Percentiles rank a stretch among this genome's conserved stretches.
Conservation (phyloP, 257 asterid species). For the Solanum phureja region DNA sequence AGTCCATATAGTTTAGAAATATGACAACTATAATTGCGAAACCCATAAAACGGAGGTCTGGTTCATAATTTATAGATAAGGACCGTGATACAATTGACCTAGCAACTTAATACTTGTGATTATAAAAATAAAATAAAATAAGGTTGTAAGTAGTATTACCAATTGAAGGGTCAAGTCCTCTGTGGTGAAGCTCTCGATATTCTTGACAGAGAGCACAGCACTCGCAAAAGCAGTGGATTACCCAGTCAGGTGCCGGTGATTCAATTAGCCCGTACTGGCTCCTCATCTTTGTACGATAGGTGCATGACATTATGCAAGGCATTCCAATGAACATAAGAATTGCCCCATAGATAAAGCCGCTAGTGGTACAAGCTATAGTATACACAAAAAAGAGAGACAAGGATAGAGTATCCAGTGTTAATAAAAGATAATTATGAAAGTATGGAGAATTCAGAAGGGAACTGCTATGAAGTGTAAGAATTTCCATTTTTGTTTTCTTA, state of each 20-base stretch:
- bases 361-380: constrained; percentile 44
- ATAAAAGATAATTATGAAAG: background rate
- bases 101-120: background rate
- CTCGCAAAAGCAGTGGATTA: constrained; percentile 55
- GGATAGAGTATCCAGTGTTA: background rate
- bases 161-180: constrained; percentile 53
- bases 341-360: constrained; percentile 35
- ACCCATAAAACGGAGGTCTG: background rate
- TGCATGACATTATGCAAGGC: constrained; percentile 61
- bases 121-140: background rate
- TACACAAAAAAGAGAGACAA: background rate
- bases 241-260: constrained; percentile 47
- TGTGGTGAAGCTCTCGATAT: constrained; percentile 45
- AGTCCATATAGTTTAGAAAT: background rate
- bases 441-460: background rate
- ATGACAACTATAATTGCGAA: background rate
- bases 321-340: constrained; percentile 28
- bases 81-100: background rate
- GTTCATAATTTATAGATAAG: background rate
- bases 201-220: constrained; percentile 69
- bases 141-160: constrained; percentile 15
- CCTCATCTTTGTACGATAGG: constrained; percentile 54
- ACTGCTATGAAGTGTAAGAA: background rate
- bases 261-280: constrained; percentile 36
- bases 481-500: background rate